Conservation (phyloP, 306 rosid species). For the Astragalus membranaceus region DNA sequence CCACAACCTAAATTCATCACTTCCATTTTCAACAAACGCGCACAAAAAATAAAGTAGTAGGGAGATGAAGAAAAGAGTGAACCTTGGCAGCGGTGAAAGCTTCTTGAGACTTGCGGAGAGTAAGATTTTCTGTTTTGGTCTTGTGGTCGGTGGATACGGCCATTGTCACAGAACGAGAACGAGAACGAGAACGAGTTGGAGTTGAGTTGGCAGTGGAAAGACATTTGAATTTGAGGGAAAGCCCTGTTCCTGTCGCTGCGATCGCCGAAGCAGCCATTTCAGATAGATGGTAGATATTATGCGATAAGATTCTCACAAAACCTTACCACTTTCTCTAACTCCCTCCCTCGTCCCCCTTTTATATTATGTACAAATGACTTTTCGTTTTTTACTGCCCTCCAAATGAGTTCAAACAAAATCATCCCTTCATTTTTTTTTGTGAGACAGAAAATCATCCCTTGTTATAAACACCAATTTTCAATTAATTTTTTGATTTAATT, state of each 20-base stretch:
- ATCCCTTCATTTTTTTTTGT: no score
- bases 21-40: background rate
- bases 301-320: background rate
- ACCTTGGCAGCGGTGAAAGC: constrained; percentile 90
- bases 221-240: constrained; percentile 13
- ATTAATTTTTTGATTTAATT: no score
- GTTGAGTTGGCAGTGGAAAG: constrained; percentile 18
- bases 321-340: background rate
- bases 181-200: background rate
- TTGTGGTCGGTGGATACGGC: constrained; percentile 66
- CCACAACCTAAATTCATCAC: background rate
- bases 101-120: constrained; percentile 71
- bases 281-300: no score
- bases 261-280: constrained; percentile 21
- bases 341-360: no score
- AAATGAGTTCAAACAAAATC: no score
- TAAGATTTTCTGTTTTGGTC: constrained; percentile 46
- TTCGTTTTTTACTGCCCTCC: no score
- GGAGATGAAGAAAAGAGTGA: background rate
- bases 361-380: no score
- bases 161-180: constrained; percentile 40
- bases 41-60: background rate
- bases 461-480: no score
- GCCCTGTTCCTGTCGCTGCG: constrained; percentile 8
- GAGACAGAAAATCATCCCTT: no score